Percentiles rank a stretch among this genome's conserved stretches.
These are phyloP conservation scores for Sporothrix variecibatus DNA, from an alignment of 2,329 filamentous ascomycete species.

Conservation along the genomic window DNA sequence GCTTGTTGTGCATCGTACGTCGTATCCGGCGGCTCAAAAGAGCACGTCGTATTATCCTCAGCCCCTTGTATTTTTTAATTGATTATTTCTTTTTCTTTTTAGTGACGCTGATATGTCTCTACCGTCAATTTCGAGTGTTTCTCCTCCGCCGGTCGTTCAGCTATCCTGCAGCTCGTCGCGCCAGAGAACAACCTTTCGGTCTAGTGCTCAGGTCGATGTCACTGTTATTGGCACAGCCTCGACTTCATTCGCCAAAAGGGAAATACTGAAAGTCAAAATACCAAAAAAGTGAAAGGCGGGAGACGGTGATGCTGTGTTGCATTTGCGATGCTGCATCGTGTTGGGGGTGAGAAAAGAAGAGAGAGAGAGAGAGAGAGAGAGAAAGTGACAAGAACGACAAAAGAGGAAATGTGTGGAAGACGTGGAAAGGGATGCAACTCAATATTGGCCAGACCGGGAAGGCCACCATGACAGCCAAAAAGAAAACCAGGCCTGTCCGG, in stretches of 20 bases:
- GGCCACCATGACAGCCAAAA: too few relatives aligned
- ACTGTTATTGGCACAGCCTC: not conserved
- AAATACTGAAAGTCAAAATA: not conserved
- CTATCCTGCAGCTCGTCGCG: not conserved
- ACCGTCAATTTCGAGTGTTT: not conserved
- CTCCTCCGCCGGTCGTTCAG: not conserved
- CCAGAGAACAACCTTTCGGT: not conserved
- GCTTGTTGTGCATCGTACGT: not conserved
- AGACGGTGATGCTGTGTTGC: not conserved
- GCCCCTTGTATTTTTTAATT: too few relatives aligned
- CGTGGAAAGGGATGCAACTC: not conserved
- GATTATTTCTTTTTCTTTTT: not conserved
- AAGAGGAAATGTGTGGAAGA: not conserved
- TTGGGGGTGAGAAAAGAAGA: not conserved
- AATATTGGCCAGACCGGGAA: conserved; percentile 1
- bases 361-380: not conserved
- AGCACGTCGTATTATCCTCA: not conserved
- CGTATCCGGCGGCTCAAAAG: not conserved
- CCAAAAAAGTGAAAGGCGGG: not conserved
- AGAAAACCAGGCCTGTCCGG: not conserved
- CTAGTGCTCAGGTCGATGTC: not conserved
- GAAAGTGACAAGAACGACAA: not conserved
- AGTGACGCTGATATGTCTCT: not conserved
- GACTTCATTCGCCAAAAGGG: not conserved
- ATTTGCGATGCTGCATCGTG: not conserved